Evolutionary conservation across 192 early-diverging fungal genomes (phyloP).

Genomic region (Coemansia sp.): DNA sequence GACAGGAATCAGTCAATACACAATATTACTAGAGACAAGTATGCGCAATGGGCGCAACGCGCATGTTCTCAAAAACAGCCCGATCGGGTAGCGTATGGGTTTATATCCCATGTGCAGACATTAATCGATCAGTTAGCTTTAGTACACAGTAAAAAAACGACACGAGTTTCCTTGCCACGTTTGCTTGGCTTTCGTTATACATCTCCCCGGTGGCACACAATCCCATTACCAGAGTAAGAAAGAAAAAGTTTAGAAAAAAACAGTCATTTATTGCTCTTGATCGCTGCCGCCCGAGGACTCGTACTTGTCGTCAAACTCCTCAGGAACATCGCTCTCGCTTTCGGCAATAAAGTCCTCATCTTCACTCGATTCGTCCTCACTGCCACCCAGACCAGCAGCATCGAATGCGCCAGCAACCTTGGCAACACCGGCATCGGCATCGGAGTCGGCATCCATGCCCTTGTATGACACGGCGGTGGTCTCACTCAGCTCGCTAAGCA

Average conservation of each 20-base stretch:
- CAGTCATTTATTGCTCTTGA: not conserved
- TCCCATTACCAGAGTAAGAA: too few species aligned
- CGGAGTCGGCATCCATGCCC: slow-evolving; percentile 45
- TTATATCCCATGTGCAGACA: not conserved
- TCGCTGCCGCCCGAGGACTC: slow-evolving; percentile 36
- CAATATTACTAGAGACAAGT: too few species aligned
- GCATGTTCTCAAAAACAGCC: not conserved
- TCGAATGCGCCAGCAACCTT: slow-evolving; percentile 25
- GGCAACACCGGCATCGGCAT: slow-evolving; percentile 18
- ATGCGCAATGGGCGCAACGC: too few species aligned
- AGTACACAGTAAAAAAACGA: too few species aligned
- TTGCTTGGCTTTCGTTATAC: too few species aligned
- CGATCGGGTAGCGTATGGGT: not conserved
- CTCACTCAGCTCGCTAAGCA: slow-evolving; percentile 71
- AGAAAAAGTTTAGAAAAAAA: not conserved
- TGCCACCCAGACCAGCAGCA: slow-evolving; percentile 49
- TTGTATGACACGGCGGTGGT: slow-evolving; percentile 36
- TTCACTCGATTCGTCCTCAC: slow-evolving; percentile 71
- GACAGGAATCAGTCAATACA: too few species aligned
- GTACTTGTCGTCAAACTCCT: slow-evolving; percentile 76
- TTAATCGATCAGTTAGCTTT: too few species aligned
- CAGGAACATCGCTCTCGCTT: slow-evolving; percentile 73
- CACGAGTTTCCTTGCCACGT: too few species aligned
- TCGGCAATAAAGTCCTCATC: slow-evolving; percentile 90
- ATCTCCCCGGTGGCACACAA: too few species aligned